Percentiles rank a stretch among this genome's conserved stretches.
These are phyloP conservation scores for Penicillium capsulatum DNA, from an alignment of 2,329 filamentous ascomycete genomes.

Conservation along the genomic window DNA sequence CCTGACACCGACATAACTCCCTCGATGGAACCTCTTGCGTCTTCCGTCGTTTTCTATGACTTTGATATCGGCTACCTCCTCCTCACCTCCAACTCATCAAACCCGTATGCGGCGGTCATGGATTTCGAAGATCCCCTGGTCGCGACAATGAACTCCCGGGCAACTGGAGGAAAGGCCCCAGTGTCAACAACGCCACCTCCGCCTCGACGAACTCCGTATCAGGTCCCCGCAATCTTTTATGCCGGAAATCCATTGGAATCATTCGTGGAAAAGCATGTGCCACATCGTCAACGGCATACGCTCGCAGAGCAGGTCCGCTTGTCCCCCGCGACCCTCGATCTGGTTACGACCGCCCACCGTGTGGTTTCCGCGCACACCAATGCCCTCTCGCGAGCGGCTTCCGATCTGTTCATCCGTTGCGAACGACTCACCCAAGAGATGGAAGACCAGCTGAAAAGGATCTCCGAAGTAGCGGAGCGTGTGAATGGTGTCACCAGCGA, in stretches of 20 bases:
- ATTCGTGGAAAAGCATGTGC: conserved; percentile 43
- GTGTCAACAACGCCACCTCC: conserved; percentile 23
- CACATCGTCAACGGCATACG: conserved; percentile 40
- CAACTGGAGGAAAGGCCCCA: conserved; percentile 24
- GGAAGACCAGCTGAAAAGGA: conserved; percentile 44
- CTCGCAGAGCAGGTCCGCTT: conserved; percentile 46
- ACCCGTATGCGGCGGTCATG: conserved; percentile 50
- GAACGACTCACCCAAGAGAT: conserved; percentile 47
- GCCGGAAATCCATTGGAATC: conserved; percentile 35
- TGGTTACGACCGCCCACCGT: conserved; percentile 47
- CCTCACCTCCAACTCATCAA: conserved; percentile 47
- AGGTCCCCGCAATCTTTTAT: conserved; percentile 41
- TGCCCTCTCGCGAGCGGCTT: conserved; percentile 45
- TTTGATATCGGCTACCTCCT: conserved; percentile 57
- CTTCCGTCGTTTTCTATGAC: conserved; percentile 53
- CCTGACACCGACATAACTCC: conserved; percentile 27
- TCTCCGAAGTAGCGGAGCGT: conserved; percentile 44
- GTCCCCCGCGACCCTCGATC: conserved; percentile 46
- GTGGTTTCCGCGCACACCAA: conserved; percentile 46
- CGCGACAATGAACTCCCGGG: conserved; percentile 23
- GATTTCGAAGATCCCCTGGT: conserved; percentile 42
- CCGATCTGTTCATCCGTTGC: conserved; percentile 51
- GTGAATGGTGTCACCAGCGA: conserved; percentile 42
- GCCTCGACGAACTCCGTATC: conserved; percentile 40
- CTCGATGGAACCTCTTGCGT: conserved; percentile 39